These are phyloP conservation scores for Sporothrix globosa DNA, from an alignment of 2,329 filamentous ascomycete genomes.

Conservation along the genomic window DNA sequence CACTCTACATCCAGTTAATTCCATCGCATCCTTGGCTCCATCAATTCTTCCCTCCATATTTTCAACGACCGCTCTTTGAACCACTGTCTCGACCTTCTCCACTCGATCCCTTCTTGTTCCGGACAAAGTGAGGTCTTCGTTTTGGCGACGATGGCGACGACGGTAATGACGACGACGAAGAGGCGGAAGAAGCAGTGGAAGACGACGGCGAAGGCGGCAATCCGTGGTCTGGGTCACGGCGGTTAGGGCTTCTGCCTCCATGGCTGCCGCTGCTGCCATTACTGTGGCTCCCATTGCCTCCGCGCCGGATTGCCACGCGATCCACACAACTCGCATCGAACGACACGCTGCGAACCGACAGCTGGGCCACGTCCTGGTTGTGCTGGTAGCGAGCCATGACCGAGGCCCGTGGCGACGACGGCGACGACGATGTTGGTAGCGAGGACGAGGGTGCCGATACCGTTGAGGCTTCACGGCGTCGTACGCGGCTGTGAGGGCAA, in stretches of 20 bases:
- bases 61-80: neutral
- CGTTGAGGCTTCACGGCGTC: neutral
- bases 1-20: neutral
- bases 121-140: neutral
- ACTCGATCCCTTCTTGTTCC: neutral
- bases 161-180: conserved; percentile 7
- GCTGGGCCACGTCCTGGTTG: neutral
- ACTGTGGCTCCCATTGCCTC: neutral
- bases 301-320: neutral
- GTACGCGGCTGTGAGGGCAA: conserved; percentile 22
- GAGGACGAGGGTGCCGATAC: neutral
- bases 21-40: neutral
- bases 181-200: conserved; percentile 24
- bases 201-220: conserved; percentile 21
- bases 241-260: neutral
- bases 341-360: neutral
- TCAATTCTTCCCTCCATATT: neutral
- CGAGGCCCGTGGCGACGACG: neutral
- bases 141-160: neutral
- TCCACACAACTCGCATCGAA: neutral
- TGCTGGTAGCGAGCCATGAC: neutral
- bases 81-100: neutral
- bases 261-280: neutral
- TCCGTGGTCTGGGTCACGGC: neutral
- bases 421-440: neutral